These are phyloP conservation scores for Fragaria vesca DNA, from an alignment of 306 rosid species.

Conservation along the genomic window DNA sequence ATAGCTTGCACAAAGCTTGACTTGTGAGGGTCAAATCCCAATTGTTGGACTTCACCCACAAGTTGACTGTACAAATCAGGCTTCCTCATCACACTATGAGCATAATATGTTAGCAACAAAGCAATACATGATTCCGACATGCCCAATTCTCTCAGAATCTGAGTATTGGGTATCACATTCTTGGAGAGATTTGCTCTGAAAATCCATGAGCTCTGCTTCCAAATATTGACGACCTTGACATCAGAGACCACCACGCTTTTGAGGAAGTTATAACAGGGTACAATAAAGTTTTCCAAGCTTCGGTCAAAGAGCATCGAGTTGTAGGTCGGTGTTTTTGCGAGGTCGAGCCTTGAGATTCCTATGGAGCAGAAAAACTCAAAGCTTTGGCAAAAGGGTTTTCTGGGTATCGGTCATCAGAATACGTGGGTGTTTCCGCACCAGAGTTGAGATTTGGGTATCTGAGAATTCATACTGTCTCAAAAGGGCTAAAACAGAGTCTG, in stretches of 20 bases:
- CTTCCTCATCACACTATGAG: background rate
- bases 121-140: no score
- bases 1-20: constrained; percentile 24
- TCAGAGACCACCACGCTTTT: constrained; percentile 13
- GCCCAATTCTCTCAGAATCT: no score
- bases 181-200: background rate
- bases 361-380: constrained; percentile 17
- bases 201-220: background rate
- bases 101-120: no score
- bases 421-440: background rate
- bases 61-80: constrained; percentile 9
- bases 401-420: background rate
- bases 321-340: background rate
- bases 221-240: background rate
- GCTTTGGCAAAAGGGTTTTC: background rate
- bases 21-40: constrained; percentile 20
- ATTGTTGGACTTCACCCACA: constrained; percentile 9
- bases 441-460: background rate
- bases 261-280: constrained; percentile 27
- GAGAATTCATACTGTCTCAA: background rate
- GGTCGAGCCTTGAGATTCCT: constrained; percentile 24
- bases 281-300: constrained; percentile 26
- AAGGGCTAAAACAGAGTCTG: background rate
- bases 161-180: constrained; percentile 22
- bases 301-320: background rate